Base-by-base conservation (phyloP, 1,284 basidiomycete genomes). In the Ganoderma sinense region DNA sequence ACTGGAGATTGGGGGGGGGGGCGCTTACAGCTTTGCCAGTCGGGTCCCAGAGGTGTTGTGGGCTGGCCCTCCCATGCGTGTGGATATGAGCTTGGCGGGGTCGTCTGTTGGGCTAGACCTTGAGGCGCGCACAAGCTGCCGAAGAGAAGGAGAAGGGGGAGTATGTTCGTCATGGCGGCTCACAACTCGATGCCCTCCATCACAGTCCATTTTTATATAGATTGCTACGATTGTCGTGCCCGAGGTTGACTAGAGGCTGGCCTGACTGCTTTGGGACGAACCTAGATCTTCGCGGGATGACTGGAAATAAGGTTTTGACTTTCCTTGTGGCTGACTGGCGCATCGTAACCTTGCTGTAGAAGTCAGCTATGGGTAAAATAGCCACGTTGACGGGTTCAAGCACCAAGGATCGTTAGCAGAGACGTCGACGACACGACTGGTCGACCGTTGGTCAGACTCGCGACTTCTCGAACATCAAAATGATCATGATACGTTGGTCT, bases 1-100 rank as follows among this genome's bases (percentile, higher is more conserved):
- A 10, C 14, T 43, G 3, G 16, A 39, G 14, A 3, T 2, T 20
- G 20, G 26, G 23, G 14, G 33, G 59, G 36, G 13, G 23, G 58
- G n/a, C 36, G 74, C 77, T 61, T 63, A 81, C 79, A 79, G 40
- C 75, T 69, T 65, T 81, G 79, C 79, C 80, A 81, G 33, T 73
- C 75, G 16, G 78, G 71, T 64, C 78, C 76, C 69, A 79, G 80
- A 65, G 74, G 73, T 6, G 72, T 74, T 1, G 55, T 66, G 3
- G 75, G 75, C 62, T 75, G 71, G 16, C 74, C 75, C 14, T 74
- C 73, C 73, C 75, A 76, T 11, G 69, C 72, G 23, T 76, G 75
- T 62, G 77, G 77, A 63, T 71, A 74, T 18, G 73, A 69, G 51
- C 71, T 71, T 14, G 73, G 73, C 6, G 71, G 71, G 11, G 64